Evolutionary conservation across 164 flowering plant genomes (phyloP), one percentile per base, ranked within the genome.

Genomic region (Saururus chinensis): DNA sequence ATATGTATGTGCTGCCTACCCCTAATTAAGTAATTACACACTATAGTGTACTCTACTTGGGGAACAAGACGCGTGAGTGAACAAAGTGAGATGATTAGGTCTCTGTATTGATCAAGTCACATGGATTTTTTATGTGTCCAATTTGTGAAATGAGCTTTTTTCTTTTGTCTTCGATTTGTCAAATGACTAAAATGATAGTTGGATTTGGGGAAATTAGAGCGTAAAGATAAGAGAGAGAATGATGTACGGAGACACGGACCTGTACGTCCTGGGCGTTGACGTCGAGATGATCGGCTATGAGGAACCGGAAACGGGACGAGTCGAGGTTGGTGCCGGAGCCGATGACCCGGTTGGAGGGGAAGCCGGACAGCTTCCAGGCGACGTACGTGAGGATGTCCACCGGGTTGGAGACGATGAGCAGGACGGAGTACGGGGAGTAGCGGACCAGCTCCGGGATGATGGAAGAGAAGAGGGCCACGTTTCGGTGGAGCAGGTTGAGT

Each of bases 301-400:
- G 73, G 62, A 76, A 83, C 60, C 82, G 66, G 51, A 83, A 83
- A 69, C 88, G 61, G 9, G 84, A 79, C 0, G 85, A 81, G 64
- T 83, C 88, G 45, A 83, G 76, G 62, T 81, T 81, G 19, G 88
- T 83, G 1, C 88, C 85, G 53, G 85, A 83, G 14, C 88, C 88
- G 58, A 83, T 66, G 20, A 83, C 84, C 56, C 88, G 73, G 60
- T 78, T 81, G 2, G 82, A 66, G 0, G 85, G 82, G 57, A 83
- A 76, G 19, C 84, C 85, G 1, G 84, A 81, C 0, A 81, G 75
- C 73, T 80, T 81, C 85, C 85, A 83, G 0, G 88, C 79, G 9
- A 76, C 79, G 63, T 78, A 76, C 1, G 84, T 83, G 64, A 83
- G 19, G 20, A 80, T 63, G 55, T 83, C 88, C 13, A 83, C 85